phyloP scores from a whole-genome alignment of 106 monocot genomes.

The Narthecium ossifragum region DNA sequence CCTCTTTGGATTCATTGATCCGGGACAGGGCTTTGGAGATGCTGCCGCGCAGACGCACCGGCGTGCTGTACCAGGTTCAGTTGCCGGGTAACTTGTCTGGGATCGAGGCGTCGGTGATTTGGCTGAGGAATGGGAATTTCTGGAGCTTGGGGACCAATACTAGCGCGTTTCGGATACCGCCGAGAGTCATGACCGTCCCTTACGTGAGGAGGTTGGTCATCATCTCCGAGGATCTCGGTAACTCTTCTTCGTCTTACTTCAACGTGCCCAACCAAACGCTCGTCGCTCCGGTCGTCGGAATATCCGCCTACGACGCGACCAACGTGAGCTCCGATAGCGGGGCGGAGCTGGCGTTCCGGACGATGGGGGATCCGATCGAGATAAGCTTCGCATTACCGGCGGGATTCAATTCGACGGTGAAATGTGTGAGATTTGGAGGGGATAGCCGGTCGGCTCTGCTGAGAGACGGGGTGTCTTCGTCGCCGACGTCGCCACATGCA shows the following conservation, averaged over 20 bases:
- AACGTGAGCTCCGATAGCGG: not conserved
- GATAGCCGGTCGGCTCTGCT: too few species aligned
- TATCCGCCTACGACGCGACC: slow-evolving; percentile 22
- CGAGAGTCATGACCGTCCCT: not conserved
- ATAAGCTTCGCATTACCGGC: slow-evolving; percentile 5
- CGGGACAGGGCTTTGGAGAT: not conserved
- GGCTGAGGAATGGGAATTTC: slow-evolving; percentile 1
- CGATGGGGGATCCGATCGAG: slow-evolving; percentile 4
- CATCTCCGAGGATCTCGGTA: slow-evolving; percentile 1
- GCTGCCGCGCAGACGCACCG: not conserved
- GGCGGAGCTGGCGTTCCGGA: not conserved
- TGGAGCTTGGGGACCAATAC: not conserved
- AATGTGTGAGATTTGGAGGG: slow-evolving; percentile 9
- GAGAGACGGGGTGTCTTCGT: too few species aligned
- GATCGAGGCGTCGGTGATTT: slow-evolving; percentile 3
- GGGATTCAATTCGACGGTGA: not conserved
- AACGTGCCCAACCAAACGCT: slow-evolving; percentile 6
- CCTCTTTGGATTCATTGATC: not conserved
- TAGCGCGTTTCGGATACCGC: not conserved
- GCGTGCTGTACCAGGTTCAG: slow-evolving; percentile 1
- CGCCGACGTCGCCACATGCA: not conserved
- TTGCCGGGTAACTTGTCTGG: slow-evolving; percentile 4
- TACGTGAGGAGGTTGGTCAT: slow-evolving; percentile 3
- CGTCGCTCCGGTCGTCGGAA: slow-evolving; percentile 19
- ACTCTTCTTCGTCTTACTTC: slow-evolving; percentile 18